Percentiles rank a stretch among this genome's conserved stretches.
phyloP scores from a whole-genome alignment of 305 asterid genomes.

The Fraxinus velutina region DNA sequence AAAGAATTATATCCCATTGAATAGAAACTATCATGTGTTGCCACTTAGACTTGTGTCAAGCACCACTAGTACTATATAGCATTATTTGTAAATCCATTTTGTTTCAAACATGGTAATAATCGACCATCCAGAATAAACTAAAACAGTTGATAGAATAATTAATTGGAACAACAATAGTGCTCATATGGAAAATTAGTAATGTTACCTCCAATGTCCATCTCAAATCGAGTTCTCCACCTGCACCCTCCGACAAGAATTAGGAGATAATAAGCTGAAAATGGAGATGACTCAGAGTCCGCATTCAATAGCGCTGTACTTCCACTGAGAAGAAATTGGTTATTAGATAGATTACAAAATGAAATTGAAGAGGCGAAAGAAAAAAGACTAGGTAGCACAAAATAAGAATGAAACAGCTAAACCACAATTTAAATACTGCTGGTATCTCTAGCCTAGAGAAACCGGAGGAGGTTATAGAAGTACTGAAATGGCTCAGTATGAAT shows the following conservation, averaged over 20 bases:
- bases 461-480: neutral
- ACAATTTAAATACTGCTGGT: conserved; percentile 22
- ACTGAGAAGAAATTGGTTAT: neutral
- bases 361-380: neutral
- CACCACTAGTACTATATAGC: neutral
- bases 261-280: neutral
- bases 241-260: neutral
- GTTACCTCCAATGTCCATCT: neutral
- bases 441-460: conserved; percentile 10
- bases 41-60: neutral
- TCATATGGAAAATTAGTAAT: neutral
- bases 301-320: neutral
- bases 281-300: neutral
- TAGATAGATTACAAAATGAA: conserved; percentile 18
- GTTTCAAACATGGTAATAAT: neutral
- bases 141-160: neutral
- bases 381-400: neutral
- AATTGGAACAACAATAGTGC: neutral
- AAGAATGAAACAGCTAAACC: conserved; percentile 25
- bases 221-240: neutral
- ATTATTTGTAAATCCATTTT: neutral
- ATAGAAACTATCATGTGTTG: neutral
- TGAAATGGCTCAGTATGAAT: neutral
- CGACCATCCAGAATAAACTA: neutral
- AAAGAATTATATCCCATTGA: neutral